These are phyloP conservation scores for Brachypodium distachyon DNA, from an alignment of 202 grass and related monocot genomes.

Conservation along the genomic window DNA sequence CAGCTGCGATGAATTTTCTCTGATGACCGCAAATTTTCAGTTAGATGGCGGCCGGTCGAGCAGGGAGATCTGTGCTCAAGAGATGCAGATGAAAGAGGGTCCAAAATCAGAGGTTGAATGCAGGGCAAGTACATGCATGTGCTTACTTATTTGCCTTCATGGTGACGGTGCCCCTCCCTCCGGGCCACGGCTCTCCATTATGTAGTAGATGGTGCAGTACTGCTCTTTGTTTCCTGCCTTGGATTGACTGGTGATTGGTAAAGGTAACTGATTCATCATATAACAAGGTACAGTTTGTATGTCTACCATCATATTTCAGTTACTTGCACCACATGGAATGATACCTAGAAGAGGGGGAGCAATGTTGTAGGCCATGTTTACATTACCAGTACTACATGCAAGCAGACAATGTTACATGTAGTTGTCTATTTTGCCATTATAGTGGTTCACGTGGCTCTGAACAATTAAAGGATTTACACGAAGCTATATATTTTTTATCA, in stretches of 20 bases:
- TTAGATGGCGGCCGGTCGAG: neutral
- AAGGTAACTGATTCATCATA: neutral
- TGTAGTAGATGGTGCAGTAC: neutral
- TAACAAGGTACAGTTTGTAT: too few relatives aligned
- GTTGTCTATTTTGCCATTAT: neutral
- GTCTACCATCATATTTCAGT: neutral
- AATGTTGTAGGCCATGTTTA: neutral
- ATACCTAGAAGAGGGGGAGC: neutral
- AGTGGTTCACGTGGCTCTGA: neutral
- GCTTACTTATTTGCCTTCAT: conserved; percentile 33
- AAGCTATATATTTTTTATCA: too few relatives aligned
- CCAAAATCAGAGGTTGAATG: neutral
- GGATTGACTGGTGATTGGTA: neutral
- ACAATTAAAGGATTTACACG: neutral
- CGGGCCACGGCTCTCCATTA: neutral
- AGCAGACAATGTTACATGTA: neutral
- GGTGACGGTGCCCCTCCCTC: conserved; percentile 8
- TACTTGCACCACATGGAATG: conserved; percentile 1
- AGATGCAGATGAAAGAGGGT: neutral
- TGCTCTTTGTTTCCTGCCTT: neutral
- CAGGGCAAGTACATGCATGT: conserved; percentile 22
- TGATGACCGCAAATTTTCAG: neutral
- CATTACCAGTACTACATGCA: neutral
- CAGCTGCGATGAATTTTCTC: conserved; percentile 2
- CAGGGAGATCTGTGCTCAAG: neutral